Evolutionary conservation across 2,329 filamentous ascomycete genomes (phyloP).

Genomic region (Metarhizium sp.): DNA sequence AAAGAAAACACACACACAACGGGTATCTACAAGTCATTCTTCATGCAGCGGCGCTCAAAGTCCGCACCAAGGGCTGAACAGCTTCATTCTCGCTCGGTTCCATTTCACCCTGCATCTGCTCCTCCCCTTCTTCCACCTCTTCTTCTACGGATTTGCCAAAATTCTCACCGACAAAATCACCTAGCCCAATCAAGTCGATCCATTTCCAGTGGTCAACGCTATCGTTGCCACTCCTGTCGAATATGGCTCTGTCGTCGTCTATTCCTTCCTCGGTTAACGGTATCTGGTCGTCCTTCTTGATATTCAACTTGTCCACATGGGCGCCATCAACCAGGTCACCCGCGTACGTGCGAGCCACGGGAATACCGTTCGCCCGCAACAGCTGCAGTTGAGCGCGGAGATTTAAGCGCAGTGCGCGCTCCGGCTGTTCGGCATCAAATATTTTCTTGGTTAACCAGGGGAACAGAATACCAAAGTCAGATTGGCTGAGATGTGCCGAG

Average conservation of each 20-base stretch:
- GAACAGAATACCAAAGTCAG: conserved; percentile 76
- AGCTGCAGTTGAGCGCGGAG: conserved; percentile 48
- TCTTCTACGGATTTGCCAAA: conserved; percentile 19
- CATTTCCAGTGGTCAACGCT: conserved; percentile 40
- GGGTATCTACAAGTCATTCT: not conserved
- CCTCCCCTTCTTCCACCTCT: conserved; percentile 26
- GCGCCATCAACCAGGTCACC: conserved; percentile 41
- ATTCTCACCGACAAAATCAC: conserved; percentile 18
- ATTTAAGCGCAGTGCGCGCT: conserved; percentile 50
- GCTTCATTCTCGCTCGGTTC: conserved; percentile 21
- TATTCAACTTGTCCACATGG: conserved; percentile 25
- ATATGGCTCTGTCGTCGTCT: conserved; percentile 40
- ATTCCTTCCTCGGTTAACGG: conserved; percentile 25
- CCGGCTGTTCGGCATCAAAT: conserved; percentile 47
- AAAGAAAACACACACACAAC: not conserved
- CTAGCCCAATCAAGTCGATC: conserved; percentile 44
- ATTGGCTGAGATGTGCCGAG: conserved; percentile 75
- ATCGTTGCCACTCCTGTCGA: conserved; percentile 31
- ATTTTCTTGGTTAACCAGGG: conserved; percentile 56
- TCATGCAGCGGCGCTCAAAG: conserved; percentile 6
- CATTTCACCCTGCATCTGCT: conserved; percentile 24
- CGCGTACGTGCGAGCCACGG: conserved; percentile 38
- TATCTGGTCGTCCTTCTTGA: conserved; percentile 9
- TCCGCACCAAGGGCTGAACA: not conserved
- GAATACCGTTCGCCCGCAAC: conserved; percentile 38